Evolutionary conservation across 108 stramenopile species (phyloP).

Genomic region (Nannochloropsis salina): DNA sequence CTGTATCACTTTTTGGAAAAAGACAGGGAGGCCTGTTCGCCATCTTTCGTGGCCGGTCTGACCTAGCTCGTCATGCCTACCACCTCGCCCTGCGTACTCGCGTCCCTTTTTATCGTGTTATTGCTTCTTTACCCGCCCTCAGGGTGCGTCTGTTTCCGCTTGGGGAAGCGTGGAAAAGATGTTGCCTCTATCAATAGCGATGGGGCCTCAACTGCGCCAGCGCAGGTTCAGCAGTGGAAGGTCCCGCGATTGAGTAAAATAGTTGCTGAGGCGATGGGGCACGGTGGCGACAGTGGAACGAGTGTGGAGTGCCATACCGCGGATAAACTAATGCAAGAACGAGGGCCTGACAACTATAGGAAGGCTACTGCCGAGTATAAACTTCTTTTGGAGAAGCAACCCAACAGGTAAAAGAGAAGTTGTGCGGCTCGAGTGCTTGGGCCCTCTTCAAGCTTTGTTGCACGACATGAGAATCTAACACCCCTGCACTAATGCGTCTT

Average conservation of each 20-base stretch:
- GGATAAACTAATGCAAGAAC: slow-evolving; percentile 13
- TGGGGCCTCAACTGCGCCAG: neutral
- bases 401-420: neutral
- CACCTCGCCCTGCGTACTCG: neutral
- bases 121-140: neutral
- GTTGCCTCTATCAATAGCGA: neutral
- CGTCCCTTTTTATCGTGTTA: slow-evolving; percentile 15
- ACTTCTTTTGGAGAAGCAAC: neutral
- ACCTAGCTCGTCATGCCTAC: too few species aligned
- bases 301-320: neutral
- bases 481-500: neutral
- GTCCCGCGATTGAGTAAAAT: neutral
- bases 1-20: too few species aligned
- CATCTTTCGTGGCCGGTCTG: too few species aligned
- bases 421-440: too few species aligned
- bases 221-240: neutral
- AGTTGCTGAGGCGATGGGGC: neutral
- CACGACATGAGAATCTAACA: neutral
- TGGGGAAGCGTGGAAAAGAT: neutral
- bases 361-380: neutral
- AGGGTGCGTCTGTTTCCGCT: neutral
- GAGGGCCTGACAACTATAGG: neutral
- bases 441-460: too few species aligned
- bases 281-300: neutral
- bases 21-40: too few species aligned